Percentiles rank a stretch among this genome's conserved stretches.
Evolutionary conservation across 495 filamentous ascomycete genomes (phyloP).

Genomic region (Schizothecium vesticola): DNA sequence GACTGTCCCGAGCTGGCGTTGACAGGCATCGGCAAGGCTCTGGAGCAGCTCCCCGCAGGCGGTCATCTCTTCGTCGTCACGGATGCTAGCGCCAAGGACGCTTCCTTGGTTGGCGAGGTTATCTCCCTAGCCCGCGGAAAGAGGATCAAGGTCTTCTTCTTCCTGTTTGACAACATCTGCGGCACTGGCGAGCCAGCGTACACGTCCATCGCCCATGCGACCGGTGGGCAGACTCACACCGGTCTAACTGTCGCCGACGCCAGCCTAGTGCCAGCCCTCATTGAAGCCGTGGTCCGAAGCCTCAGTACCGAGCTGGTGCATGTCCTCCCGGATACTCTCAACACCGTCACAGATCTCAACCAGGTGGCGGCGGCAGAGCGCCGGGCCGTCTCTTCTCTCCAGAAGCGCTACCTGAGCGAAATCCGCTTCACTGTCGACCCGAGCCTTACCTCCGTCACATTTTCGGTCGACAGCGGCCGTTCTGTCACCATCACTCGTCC

Average conservation of each 20-base stretch:
- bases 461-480: not conserved
- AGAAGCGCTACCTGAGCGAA: not conserved
- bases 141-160: constrained; percentile 4
- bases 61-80: constrained; percentile 5
- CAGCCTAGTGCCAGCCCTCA: not conserved
- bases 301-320: not conserved
- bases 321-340: not conserved
- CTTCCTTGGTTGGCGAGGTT: not conserved
- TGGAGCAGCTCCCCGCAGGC: not conserved
- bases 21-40: not conserved
- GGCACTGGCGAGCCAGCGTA: constrained; percentile 5
- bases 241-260: not conserved
- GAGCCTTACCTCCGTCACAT: not conserved
- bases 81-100: constrained; percentile 9
- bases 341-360: not conserved
- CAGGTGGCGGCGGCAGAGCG: not conserved
- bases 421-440: not conserved
- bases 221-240: not conserved
- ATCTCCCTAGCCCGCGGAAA: not conserved
- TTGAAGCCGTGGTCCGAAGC: not conserved
- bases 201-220: not conserved
- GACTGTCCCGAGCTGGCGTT: constrained; percentile 7
- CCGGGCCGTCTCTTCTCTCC: not conserved
- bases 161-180: constrained; percentile 5
- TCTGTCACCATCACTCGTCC: not conserved